phyloP scores from a whole-genome alignment of 129 eudicot species.

The Lactuca saligna region DNA sequence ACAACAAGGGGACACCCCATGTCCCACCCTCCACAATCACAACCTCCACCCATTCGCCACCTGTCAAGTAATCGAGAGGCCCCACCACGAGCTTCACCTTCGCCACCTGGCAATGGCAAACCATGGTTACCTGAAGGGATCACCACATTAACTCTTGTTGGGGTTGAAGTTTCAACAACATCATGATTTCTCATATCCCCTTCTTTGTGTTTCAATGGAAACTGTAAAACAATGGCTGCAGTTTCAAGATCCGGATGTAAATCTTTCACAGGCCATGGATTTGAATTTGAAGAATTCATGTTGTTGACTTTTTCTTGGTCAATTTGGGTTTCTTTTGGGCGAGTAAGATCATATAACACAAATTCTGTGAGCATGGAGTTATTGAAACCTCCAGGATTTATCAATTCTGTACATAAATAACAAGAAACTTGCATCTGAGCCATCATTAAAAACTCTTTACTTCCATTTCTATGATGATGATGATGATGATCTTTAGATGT shows the following conservation, averaged over 20 bases:
- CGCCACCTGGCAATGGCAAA: slow-evolving; percentile 57
- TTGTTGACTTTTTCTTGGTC: slow-evolving; percentile 37
- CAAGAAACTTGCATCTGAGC: slow-evolving; percentile 94
- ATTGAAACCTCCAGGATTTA: slow-evolving; percentile 44
- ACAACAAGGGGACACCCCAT: slow-evolving; percentile 87
- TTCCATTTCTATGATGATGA: slow-evolving; percentile 5
- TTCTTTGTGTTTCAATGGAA: slow-evolving; percentile 53
- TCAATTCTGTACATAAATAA: slow-evolving; percentile 62
- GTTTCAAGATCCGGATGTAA: slow-evolving; percentile 75
- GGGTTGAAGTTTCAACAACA: slow-evolving; percentile 28
- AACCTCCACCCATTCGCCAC: slow-evolving; percentile 84
- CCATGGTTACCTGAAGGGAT: slow-evolving; percentile 81
- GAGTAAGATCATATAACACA: slow-evolving; percentile 68
- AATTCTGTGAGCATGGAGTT: slow-evolving; percentile 76
- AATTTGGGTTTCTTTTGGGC: slow-evolving; percentile 42
- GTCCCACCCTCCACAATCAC: slow-evolving; percentile 99
- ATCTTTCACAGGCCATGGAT: slow-evolving; percentile 46
- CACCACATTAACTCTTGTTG: slow-evolving; percentile 60
- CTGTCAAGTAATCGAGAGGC: slow-evolving; percentile 75
- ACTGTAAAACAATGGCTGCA: slow-evolving; percentile 74
- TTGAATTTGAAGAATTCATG: slow-evolving; percentile 25
- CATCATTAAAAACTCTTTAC: slow-evolving; percentile 58
- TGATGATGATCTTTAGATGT: slow-evolving; percentile 35
- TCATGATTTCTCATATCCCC: slow-evolving; percentile 39
- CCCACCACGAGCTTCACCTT: slow-evolving; percentile 33